These are phyloP conservation scores for Ambispora gerdemannii DNA, from an alignment of 192 early-diverging fungal genomes.

Conservation along the genomic window DNA sequence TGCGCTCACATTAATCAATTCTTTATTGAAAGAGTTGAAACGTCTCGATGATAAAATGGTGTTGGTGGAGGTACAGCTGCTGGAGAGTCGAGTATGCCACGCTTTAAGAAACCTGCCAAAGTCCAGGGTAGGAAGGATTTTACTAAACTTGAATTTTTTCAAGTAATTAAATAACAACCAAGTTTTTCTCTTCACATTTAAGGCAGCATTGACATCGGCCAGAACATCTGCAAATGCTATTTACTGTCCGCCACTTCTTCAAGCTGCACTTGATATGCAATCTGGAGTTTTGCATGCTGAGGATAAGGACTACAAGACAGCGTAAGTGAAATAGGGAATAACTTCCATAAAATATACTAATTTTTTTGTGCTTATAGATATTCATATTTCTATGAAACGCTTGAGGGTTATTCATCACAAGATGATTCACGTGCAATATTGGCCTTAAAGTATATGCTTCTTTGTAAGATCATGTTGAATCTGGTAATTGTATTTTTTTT, in stretches of 20 bases:
- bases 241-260: slow-evolving; percentile 95
- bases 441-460: slow-evolving; percentile 96
- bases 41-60: slow-evolving; percentile 98
- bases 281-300: slow-evolving; percentile 96
- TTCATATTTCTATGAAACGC: slow-evolving; percentile 98
- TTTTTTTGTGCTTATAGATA: slow-evolving; percentile 29
- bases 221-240: slow-evolving; percentile 96
- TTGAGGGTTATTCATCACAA: slow-evolving; percentile 89
- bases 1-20: slow-evolving; percentile 74
- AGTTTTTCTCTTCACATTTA: slow-evolving; percentile 35
- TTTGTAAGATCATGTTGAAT: slow-evolving; percentile 99
- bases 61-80: slow-evolving; percentile 92
- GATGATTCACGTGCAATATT: slow-evolving; percentile 84
- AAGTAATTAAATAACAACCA: neutral
- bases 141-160: neutral
- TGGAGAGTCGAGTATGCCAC: slow-evolving; percentile 93
- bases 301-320: slow-evolving; percentile 99
- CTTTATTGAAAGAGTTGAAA: slow-evolving; percentile 94
- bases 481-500: slow-evolving; percentile 56
- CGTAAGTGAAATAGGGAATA: too few species aligned
- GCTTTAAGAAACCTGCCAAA: slow-evolving; percentile 91
- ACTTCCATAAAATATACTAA: too few species aligned
- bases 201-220: slow-evolving; percentile 94
- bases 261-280: slow-evolving; percentile 95
- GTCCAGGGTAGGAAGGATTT: slow-evolving; percentile 60